phyloP scores from a whole-genome alignment of 805 yeast species.

The Suhomyces prunicola region DNA sequence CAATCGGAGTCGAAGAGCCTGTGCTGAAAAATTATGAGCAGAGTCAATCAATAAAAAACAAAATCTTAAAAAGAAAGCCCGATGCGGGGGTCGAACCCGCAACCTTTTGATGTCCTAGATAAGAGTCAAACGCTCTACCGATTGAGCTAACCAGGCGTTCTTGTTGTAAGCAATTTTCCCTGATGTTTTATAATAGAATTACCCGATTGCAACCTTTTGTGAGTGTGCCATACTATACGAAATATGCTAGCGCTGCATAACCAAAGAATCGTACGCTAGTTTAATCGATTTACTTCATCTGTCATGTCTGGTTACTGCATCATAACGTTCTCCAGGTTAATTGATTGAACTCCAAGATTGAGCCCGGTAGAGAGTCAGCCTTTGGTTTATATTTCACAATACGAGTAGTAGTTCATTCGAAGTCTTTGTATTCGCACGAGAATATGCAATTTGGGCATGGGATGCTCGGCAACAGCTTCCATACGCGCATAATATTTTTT shows the following conservation, averaged over 20 bases:
- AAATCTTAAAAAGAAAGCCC: conserved; percentile 8
- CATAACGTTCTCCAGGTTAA: too few species aligned
- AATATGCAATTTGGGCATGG: neutral
- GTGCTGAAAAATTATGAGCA: neutral
- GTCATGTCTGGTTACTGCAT: too few species aligned
- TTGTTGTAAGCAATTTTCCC: neutral
- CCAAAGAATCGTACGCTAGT: too few species aligned
- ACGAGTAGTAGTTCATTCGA: neutral
- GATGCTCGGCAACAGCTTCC: neutral
- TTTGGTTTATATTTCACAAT: too few species aligned
- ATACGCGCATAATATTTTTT: neutral
- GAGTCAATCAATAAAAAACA: neutral
- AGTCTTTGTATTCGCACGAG: too few species aligned
- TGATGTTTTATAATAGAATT: neutral
- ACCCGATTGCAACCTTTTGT: too few species aligned
- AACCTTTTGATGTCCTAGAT: conserved; percentile 15
- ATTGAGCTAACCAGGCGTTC: conserved; percentile 12
- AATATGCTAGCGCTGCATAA: too few species aligned
- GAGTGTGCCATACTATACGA: too few species aligned
- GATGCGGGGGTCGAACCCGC: conserved; percentile 18
- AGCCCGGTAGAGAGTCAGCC: too few species aligned
- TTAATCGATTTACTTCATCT: too few species aligned
- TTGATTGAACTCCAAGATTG: too few species aligned
- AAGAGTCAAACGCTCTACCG: conserved; percentile 15
- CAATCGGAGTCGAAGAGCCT: neutral